Conservation (phyloP, 2,329 filamentous ascomycete genomes). For the Fusarium ambrosium region DNA sequence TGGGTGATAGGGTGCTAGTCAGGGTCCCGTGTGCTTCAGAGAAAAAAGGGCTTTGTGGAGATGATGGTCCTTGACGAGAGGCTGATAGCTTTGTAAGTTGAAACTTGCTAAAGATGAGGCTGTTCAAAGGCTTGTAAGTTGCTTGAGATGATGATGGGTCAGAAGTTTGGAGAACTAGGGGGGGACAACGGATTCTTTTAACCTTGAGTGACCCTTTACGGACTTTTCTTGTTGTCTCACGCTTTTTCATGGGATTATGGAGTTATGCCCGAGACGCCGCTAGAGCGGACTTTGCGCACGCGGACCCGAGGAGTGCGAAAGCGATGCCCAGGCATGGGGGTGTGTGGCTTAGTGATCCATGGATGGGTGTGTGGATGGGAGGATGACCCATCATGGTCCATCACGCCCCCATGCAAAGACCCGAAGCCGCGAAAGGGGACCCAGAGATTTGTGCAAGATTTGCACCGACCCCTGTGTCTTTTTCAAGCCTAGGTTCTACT, state of each 20-base stretch:
- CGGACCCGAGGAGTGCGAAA: slow-evolving; percentile 50
- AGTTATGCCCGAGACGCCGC: slow-evolving; percentile 47
- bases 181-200: slow-evolving; percentile 47
- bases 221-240: slow-evolving; percentile 42
- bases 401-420: slow-evolving; percentile 27
- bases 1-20: slow-evolving; percentile 47
- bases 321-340: slow-evolving; percentile 28
- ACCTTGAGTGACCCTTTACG: slow-evolving; percentile 44
- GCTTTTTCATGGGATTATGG: slow-evolving; percentile 41
- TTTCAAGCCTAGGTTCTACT: background rate
- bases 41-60: slow-evolving; percentile 27
- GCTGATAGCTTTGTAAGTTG: slow-evolving; percentile 20
- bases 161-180: slow-evolving; percentile 27
- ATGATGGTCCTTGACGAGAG: slow-evolving; percentile 27
- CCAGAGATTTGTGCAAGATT: slow-evolving; percentile 21
- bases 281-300: slow-evolving; percentile 51
- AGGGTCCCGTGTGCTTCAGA: slow-evolving; percentile 16
- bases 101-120: slow-evolving; percentile 21
- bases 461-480: slow-evolving; percentile 23
- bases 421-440: slow-evolving; percentile 38
- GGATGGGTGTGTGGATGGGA: slow-evolving; percentile 14
- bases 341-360: slow-evolving; percentile 38
- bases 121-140: slow-evolving; percentile 12
- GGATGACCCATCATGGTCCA: slow-evolving; percentile 24
- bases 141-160: slow-evolving; percentile 21